A percentile compares a stretch with the other conserved stretches of the same genome.
Conservation (phyloP, 169 alveolate species). For the Cryptosporidium tyzzeri region DNA sequence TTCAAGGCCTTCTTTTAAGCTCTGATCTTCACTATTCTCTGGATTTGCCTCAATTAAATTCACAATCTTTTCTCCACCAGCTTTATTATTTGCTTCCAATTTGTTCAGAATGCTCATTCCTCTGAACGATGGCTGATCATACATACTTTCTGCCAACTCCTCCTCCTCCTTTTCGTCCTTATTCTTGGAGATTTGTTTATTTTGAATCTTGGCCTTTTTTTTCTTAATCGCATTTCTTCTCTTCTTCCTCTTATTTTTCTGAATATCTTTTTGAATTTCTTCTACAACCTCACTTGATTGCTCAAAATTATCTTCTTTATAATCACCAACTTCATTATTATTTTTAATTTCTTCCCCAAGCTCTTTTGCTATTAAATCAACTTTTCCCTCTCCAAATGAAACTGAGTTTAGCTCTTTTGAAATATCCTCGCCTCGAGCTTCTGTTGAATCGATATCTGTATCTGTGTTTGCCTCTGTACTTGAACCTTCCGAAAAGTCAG, state of each 20-base stretch:
- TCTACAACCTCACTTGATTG: neutral
- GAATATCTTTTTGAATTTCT: neutral
- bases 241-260: neutral
- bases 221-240: neutral
- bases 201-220: neutral
- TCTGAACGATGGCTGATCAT: constrained; percentile 65
- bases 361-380: constrained; percentile 1
- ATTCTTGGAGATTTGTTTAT: neutral
- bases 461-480: neutral
- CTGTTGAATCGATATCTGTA: neutral
- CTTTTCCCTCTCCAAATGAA: constrained; percentile 18
- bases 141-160: constrained; percentile 21
- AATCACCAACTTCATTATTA: neutral
- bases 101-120: constrained; percentile 37
- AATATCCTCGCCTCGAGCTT: neutral
- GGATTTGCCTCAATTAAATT: constrained; percentile 24
- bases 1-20: neutral
- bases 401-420: neutral
- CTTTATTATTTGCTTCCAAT: constrained; percentile 2
- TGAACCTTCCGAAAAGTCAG: constrained; percentile 27
- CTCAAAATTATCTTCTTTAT: neutral
- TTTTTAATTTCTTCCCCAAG: neutral
- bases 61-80: neutral
- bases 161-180: neutral
- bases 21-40: neutral